These are phyloP conservation scores for Cytospora piceicola DNA, from an alignment of 2,329 filamentous ascomycete species.

Conservation along the genomic window DNA sequence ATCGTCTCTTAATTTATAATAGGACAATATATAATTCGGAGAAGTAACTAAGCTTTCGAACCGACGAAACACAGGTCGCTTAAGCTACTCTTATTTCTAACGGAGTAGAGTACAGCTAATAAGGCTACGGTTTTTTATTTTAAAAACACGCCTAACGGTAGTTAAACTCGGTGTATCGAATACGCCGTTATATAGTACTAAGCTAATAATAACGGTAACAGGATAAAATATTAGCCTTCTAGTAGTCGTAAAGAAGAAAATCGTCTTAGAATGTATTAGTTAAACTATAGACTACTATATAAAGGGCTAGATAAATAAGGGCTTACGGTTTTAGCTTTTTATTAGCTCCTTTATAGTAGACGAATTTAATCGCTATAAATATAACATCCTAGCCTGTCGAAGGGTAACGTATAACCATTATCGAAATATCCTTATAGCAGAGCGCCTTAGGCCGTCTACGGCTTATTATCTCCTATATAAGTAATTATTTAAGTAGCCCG, in stretches of 20 bases:
- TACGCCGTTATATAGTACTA: slow-evolving; percentile 35
- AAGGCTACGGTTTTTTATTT: slow-evolving; percentile 29
- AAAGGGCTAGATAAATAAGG: neutral
- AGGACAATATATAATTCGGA: slow-evolving; percentile 32
- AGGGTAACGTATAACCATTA: slow-evolving; percentile 38
- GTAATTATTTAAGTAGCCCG: slow-evolving; percentile 33
- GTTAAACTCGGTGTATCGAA: slow-evolving; percentile 36
- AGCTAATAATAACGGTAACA: slow-evolving; percentile 36
- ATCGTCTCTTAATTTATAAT: slow-evolving; percentile 37
- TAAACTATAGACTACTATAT: neutral
- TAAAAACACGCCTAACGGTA: slow-evolving; percentile 31
- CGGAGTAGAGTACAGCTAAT: slow-evolving; percentile 32
- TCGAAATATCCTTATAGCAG: slow-evolving; percentile 39
- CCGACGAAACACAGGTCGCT: slow-evolving; percentile 36
- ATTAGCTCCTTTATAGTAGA: slow-evolving; percentile 38
- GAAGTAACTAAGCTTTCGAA: slow-evolving; percentile 13
- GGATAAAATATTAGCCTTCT: slow-evolving; percentile 37
- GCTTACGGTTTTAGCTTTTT: slow-evolving; percentile 38
- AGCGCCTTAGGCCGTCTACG: slow-evolving; percentile 37
- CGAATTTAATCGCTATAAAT: slow-evolving; percentile 39
- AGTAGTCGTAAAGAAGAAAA: slow-evolving; percentile 38
- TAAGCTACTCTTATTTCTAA: slow-evolving; percentile 38
- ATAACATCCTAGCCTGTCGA: slow-evolving; percentile 32
- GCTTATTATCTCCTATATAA: slow-evolving; percentile 33
- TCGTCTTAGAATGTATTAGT: slow-evolving; percentile 32